Conservation (phyloP, 306 rosid species). For the Myrica gale region DNA sequence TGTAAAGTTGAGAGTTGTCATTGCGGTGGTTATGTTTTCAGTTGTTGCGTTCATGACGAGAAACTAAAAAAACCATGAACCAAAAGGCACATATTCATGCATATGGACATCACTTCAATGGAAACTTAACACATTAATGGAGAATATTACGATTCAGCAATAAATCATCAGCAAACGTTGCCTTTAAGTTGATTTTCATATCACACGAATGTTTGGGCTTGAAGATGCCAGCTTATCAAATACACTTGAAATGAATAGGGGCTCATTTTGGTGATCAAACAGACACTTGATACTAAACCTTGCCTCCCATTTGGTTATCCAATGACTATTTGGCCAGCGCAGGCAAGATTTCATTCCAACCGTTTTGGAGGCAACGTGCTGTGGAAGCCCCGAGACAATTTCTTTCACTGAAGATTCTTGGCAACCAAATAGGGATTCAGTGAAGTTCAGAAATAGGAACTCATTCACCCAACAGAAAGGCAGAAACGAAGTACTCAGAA, state of each 20-base stretch:
- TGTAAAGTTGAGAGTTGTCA: background rate
- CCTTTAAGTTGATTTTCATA: background rate
- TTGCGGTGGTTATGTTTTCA: background rate
- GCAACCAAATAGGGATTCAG: background rate
- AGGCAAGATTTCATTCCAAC: background rate
- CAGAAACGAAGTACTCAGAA: background rate
- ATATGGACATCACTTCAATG: background rate
- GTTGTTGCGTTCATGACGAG: background rate
- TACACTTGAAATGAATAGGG: background rate
- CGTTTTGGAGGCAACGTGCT: background rate
- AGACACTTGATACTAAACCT: background rate
- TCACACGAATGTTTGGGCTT: background rate
- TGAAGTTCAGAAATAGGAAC: background rate
- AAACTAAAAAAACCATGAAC: background rate
- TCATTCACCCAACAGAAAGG: background rate
- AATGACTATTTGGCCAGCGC: background rate
- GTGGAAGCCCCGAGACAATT: background rate
- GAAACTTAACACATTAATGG: background rate
- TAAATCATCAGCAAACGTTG: background rate
- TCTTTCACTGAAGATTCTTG: background rate
- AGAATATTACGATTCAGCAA: background rate
- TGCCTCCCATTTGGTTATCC: background rate
- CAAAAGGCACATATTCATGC: background rate
- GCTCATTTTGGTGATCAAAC: constrained; percentile 3
- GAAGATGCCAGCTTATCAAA: background rate